Conservation (phyloP, 2,329 filamentous ascomycete species). For the Volutella citrinella region DNA sequence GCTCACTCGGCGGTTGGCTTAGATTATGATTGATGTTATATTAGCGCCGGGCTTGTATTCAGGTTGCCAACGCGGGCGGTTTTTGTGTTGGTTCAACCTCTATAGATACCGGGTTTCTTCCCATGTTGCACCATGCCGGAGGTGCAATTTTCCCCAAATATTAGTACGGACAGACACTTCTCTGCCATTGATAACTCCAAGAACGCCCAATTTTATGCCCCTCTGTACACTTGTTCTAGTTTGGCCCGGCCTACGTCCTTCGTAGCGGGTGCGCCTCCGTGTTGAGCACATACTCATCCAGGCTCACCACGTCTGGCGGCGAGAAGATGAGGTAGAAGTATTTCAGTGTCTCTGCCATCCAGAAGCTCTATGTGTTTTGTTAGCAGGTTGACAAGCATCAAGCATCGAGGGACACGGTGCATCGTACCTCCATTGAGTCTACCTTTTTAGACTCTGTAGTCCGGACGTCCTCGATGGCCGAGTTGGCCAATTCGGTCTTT, state of each 20-base stretch:
- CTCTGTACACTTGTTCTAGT: no score
- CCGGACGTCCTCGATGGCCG: constrained; percentile 44
- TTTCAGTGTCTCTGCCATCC: constrained; percentile 71
- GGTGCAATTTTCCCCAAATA: no score
- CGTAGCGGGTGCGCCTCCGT: constrained; percentile 49
- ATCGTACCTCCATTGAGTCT: constrained; percentile 59
- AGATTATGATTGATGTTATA: no score
- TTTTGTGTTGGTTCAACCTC: no score
- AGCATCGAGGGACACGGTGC: not conserved
- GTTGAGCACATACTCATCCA: constrained; percentile 66
- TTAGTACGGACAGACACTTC: no score
- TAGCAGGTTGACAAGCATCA: not conserved
- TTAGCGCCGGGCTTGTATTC: no score
- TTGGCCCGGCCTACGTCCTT: constrained; percentile 16
- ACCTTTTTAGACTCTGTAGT: constrained; percentile 32
- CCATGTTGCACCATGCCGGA: no score
- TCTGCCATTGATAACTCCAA: no score
- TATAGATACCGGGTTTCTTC: no score
- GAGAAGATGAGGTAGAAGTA: constrained; percentile 73
- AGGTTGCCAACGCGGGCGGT: no score
- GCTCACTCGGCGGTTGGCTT: no score
- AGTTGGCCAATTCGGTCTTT: constrained; percentile 45
- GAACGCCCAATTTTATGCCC: no score
- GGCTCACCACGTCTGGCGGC: constrained; percentile 57
- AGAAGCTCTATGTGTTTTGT: constrained; percentile 56